Conservation (phyloP, 139 green algal species). For the Astrephomene gubernaculifera region DNA sequence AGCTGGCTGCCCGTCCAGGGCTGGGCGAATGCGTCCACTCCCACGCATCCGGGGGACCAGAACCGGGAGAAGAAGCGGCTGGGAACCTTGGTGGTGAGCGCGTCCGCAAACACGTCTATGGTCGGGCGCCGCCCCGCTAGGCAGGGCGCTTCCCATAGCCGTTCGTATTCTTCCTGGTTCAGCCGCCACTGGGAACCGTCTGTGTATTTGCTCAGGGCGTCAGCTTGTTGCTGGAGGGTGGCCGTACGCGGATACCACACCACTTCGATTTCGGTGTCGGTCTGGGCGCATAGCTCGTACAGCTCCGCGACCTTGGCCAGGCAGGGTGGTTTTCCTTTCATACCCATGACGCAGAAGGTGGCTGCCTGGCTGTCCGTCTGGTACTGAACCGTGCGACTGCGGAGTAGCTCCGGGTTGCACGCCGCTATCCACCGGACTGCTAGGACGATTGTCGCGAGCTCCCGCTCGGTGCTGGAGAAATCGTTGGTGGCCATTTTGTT, state of each 20-base stretch:
- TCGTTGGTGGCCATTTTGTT: not conserved
- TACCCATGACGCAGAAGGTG: no score
- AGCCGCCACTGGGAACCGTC: not conserved
- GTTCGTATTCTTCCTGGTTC: not conserved
- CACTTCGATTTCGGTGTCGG: not conserved
- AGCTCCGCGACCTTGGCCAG: no score
- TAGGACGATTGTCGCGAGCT: not conserved
- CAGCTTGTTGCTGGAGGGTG: not conserved
- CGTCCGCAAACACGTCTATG: no score
- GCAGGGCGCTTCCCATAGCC: no score
- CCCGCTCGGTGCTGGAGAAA: not conserved
- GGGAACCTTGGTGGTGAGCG: no score
- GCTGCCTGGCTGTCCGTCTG: constrained; percentile 10
- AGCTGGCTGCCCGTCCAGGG: no score
- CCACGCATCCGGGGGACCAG: no score
- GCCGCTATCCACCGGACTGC: not conserved
- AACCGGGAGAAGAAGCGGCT: no score
- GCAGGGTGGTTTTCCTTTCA: not conserved
- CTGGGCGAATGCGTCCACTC: no score
- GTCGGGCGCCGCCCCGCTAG: no score
- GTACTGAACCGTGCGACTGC: not conserved
- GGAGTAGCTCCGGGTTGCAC: not conserved
- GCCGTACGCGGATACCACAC: not conserved
- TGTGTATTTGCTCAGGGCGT: not conserved
- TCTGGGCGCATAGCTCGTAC: no score